These are phyloP conservation scores for Laguncularia racemosa DNA, from an alignment of 345 rosid species.

Conservation along the genomic window DNA sequence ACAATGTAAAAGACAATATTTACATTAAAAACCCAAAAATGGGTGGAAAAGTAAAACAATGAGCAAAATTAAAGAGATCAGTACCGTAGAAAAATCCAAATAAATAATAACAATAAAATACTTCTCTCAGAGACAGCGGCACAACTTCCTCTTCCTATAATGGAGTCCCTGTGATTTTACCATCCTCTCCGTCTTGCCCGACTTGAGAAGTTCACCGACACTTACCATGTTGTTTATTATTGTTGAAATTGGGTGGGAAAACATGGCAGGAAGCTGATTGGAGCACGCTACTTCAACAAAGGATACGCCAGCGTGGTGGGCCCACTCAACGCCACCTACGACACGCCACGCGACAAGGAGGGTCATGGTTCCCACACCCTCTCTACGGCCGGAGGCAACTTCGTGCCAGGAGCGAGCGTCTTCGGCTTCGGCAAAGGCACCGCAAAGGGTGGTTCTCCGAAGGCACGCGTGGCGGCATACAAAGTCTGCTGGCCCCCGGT, in stretches of 20 bases:
- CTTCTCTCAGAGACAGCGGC: too few relatives aligned
- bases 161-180: too few relatives aligned
- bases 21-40: too few relatives aligned
- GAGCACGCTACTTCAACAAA: conserved; percentile 48
- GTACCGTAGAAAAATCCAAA: too few relatives aligned
- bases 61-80: too few relatives aligned
- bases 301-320: conserved; percentile 42
- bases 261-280: conserved; percentile 62
- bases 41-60: too few relatives aligned
- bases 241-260: neutral
- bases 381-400: conserved; percentile 75
- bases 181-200: too few relatives aligned
- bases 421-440: conserved; percentile 56
- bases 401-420: conserved; percentile 42
- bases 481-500: conserved; percentile 68
- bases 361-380: conserved; percentile 94
- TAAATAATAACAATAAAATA: too few relatives aligned
- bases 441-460: conserved; percentile 81
- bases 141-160: too few relatives aligned
- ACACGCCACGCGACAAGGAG: conserved; percentile 60
- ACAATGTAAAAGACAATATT: too few relatives aligned
- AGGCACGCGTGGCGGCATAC: conserved; percentile 78
- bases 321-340: conserved; percentile 32
- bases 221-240: neutral
- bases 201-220: too few relatives aligned